phyloP scores from a whole-genome alignment of 805 yeast genomes.

The Starmerella bombi region DNA sequence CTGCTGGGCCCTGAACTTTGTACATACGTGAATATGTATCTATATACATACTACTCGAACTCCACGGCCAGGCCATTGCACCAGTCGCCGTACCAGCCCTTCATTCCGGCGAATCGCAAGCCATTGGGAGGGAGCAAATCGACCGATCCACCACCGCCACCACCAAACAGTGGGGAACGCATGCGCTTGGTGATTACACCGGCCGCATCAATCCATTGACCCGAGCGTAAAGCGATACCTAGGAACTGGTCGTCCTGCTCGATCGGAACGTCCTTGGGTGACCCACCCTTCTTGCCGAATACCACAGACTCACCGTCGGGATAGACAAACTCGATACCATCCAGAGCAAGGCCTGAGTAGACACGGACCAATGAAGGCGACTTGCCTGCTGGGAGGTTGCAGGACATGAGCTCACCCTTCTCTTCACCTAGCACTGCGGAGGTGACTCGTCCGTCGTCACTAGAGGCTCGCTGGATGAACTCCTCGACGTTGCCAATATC shows the following conservation, averaged over 20 bases:
- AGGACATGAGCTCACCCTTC: conserved; percentile 15
- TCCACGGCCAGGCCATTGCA: conserved; percentile 58
- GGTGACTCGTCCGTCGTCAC: conserved; percentile 5
- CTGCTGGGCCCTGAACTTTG: too few relatives aligned
- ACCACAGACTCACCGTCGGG: conserved; percentile 23
- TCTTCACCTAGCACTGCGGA: conserved; percentile 15
- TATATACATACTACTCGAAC: conserved; percentile 26
- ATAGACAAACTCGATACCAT: conserved; percentile 53
- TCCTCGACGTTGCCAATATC: conserved; percentile 40
- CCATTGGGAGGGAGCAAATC: conserved; percentile 54
- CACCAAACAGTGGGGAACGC: conserved; percentile 47
- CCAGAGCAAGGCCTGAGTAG: conserved; percentile 64
- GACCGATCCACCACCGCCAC: conserved; percentile 49
- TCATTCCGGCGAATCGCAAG: conserved; percentile 49
- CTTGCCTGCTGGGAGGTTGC: conserved; percentile 14
- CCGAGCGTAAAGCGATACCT: conserved; percentile 54
- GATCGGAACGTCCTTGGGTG: conserved; percentile 38
- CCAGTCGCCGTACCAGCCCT: conserved; percentile 61
- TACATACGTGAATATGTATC: not conserved
- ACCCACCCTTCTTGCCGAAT: conserved; percentile 31
- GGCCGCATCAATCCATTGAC: conserved; percentile 82
- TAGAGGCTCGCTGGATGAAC: conserved; percentile 3
- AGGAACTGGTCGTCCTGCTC: conserved; percentile 44
- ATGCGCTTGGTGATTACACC: conserved; percentile 45
- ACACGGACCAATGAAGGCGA: conserved; percentile 38